Evolutionary conservation across 306 rosid genomes (phyloP), one percentile per base, ranked within the genome.

Genomic region (Cyclanthera cordifolia): DNA sequence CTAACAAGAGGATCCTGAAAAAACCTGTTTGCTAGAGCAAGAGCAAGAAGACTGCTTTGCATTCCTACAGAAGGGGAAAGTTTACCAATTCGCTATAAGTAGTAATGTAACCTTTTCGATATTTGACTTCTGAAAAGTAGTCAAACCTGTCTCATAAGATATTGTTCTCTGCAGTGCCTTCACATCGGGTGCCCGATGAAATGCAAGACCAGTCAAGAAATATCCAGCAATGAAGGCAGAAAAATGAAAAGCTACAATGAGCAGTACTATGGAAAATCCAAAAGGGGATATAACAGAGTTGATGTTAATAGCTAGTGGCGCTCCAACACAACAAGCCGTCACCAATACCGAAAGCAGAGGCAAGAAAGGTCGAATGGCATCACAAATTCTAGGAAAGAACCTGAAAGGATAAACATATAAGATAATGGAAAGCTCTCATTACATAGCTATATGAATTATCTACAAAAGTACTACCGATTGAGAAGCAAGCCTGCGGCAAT

Each of bases 11-110:
- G 96, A 76, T 92, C 95, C 84, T 82, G 78, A 53, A 92, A 92
- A 75, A 92, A 92, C 21, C 86, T 81, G 76, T 92, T 92, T 8
- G 98, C 96, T 46, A 92, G 93, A 37, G 98, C 96, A 82, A 89
- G 90, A 70, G 95, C 98, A 57, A 92, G 95, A 74, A 92, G 96
- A 76, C 98, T 92, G 78, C 98, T 89, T 75, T 92, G 98, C 98
- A 89, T 92, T 73, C 98, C 98, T 92, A 82, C 64, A 79, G 49
- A 49, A 53, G 69, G 80, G 56, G 46, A 0, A 56, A 39, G 60
- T 34, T 46, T 15, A 79, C 48, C 25, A 34, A 41, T 59, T 72
- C 27, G 37, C 49, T 15, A 14, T 13, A 37, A 47, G 47, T 20
- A 47, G 47, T 20, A 25, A 32, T 71, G 14, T 47, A 45, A 68